Conservation (phyloP, 1,284 basidiomycete species). For the Trichosporon inkin region DNA sequence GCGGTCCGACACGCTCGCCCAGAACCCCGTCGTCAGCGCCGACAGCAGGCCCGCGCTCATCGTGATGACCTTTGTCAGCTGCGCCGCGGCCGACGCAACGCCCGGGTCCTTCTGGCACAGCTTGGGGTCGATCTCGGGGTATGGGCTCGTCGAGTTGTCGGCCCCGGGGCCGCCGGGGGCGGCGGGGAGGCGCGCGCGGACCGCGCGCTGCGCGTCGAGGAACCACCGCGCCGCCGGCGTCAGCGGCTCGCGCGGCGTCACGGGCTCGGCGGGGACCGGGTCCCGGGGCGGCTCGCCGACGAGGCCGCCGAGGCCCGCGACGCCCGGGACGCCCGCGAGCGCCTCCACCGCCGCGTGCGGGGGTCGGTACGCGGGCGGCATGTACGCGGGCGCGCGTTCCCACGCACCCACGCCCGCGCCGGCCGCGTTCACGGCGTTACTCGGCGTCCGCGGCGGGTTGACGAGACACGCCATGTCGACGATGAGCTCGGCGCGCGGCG, state of each 20-base stretch:
- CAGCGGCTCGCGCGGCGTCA: conserved; percentile 9
- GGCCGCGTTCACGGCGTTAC: conserved; percentile 15
- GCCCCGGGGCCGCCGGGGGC: not conserved
- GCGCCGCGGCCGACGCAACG: conserved; percentile 68
- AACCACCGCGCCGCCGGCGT: conserved; percentile 48
- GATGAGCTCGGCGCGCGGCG: conserved; percentile 43
- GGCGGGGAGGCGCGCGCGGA: conserved; percentile 24
- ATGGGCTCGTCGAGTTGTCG: conserved; percentile 21
- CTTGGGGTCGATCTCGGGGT: conserved; percentile 45
- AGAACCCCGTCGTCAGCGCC: conserved; percentile 79
- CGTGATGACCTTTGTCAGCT: conserved; percentile 64
- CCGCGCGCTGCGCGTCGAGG: conserved; percentile 36
- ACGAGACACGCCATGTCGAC: conserved; percentile 49
- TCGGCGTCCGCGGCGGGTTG: conserved; percentile 35
- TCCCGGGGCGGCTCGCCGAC: not conserved
- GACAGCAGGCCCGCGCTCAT: conserved; percentile 74
- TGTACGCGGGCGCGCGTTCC: not conserved
- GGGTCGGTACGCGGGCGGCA: not conserved
- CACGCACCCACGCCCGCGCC: conserved; percentile 52
- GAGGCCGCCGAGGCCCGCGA: not conserved
- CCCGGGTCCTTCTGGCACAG: conserved; percentile 65
- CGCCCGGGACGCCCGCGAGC: not conserved
- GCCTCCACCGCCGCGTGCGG: not conserved
- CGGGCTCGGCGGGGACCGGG: not conserved
- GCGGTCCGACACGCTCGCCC: conserved; percentile 76